Evolutionary conservation across 202 grass and related monocot species (phyloP), one percentile per base, ranked within the genome.

Genomic region (Hordeum pubiflorum): DNA sequence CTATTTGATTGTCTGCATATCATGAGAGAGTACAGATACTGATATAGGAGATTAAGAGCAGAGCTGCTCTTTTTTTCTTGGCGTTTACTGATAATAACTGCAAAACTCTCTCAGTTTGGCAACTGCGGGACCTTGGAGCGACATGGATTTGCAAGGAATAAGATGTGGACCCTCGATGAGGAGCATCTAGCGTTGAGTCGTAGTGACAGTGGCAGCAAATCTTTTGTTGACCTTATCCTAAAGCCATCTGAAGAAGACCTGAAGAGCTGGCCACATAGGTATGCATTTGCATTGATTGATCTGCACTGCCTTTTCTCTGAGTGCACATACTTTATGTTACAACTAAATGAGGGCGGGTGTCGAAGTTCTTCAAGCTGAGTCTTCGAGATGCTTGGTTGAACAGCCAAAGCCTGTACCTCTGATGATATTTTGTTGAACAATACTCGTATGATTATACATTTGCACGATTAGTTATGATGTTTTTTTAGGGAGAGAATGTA

Each of bases 101-200:
- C 7, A 64, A 68, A 41, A 22, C 11, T 40, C 23, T 52, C 13
- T 76, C 63, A 98, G 96, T 95, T 98, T 83, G 90, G 92, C 4
- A 91, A 90, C 38, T 87, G 85, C 63, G 96, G 92, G n/a, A 83
- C 85, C 39, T 60, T 95, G 66, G 96, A 98, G 31, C 88, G 85
- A 85, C 96, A 98, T 89, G 96, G 92, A 85, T 98, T 95, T 93
- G 96, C 96, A 61, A 95, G 92, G 83, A 98, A 95, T 46, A 93
- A 74, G 76, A 80, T 88, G 37, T 98, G 96, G 96, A 43, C 70
- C 58, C 75, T 95, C 62, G 96, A 98, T 22, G 76, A 80, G 34
- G 90, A 93, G 60, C 80, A 84, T 67, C 85, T 78, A 27, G 69
- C 58, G 27, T 69, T 88, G 34, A 80, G 71, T 41, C 71, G 63